A percentile compares a stretch with the other conserved stretches of the same genome.
Evolutionary conservation across 371 early-diverging fungal genomes (phyloP).

Genomic region (Saksenaea vasiformis): DNA sequence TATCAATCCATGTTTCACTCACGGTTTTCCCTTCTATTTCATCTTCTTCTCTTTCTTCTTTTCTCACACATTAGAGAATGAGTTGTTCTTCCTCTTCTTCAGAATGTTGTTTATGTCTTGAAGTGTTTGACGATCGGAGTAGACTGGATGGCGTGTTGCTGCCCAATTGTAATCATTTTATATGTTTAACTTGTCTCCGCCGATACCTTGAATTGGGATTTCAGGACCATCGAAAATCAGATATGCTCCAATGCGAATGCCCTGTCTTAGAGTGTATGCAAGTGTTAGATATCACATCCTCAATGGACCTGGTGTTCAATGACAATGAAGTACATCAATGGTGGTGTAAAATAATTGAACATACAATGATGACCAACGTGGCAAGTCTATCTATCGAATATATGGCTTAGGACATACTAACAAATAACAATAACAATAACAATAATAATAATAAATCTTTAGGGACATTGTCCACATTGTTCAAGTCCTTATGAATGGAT

Average conservation of each 20-base stretch:
- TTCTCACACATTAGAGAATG: not conserved
- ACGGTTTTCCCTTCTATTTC: not conserved
- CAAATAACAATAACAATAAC: too few relatives aligned
- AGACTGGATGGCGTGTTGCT: not conserved
- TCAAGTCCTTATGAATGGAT: not conserved
- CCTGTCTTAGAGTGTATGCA: not conserved
- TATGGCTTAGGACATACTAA: too few relatives aligned
- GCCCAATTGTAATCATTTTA: not conserved
- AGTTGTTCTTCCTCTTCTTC: not conserved
- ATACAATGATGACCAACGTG: slow-evolving; percentile 10
- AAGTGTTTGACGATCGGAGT: not conserved
- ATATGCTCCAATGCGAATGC: not conserved
- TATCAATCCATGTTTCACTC: too few relatives aligned
- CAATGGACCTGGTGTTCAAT: not conserved
- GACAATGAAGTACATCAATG: slow-evolving; percentile 1
- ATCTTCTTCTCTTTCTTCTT: not conserved
- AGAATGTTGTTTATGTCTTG: not conserved
- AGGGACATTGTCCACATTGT: not conserved
- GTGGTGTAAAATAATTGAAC: slow-evolving; percentile 11
- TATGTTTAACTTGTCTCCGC: not conserved
- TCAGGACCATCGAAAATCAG: not conserved
- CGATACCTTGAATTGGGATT: not conserved
- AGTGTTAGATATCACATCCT: not conserved
- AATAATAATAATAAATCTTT: too few relatives aligned
- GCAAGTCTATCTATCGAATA: not conserved